These are phyloP conservation scores for Posidonia australis DNA, from an alignment of 106 monocot species.

Conservation along the genomic window DNA sequence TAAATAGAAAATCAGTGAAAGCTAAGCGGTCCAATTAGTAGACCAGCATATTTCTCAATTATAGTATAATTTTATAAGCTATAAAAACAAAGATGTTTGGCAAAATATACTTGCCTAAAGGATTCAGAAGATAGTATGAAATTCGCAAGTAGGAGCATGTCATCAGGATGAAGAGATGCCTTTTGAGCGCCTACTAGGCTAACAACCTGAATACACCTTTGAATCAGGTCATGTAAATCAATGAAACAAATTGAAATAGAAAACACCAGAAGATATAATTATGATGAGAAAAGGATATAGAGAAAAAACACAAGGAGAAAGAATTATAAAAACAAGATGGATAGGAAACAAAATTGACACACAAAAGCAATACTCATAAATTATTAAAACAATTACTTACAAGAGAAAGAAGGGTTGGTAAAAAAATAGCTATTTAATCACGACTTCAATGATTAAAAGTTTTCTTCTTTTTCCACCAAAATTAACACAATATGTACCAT, in stretches of 20 bases:
- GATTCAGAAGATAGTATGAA: conserved; percentile 89
- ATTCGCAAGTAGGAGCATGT: conserved; percentile 93
- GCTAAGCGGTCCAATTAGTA: neutral
- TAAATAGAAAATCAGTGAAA: no score
- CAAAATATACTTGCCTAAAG: conserved; percentile 48
- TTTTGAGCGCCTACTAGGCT: conserved; percentile 99
- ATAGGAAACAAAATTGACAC: no score
- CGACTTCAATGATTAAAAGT: no score
- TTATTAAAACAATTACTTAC: no score
- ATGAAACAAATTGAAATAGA: neutral
- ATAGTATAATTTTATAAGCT: neutral
- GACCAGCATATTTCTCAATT: neutral
- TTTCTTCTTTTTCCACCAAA: no score
- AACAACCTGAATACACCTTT: conserved; percentile 47
- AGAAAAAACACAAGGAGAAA: no score
- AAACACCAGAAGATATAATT: neutral
- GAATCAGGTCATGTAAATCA: conserved; percentile 4
- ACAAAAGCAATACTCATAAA: no score
- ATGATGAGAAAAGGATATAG: no score
- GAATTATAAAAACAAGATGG: no score
- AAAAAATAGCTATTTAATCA: no score
- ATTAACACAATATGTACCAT: no score
- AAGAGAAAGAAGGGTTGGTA: no score
- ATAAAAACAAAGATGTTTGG: neutral
- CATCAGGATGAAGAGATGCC: conserved; percentile 92